Conservation (phyloP, 192 early-diverging fungal genomes). For the Backusella tarrabulga region DNA sequence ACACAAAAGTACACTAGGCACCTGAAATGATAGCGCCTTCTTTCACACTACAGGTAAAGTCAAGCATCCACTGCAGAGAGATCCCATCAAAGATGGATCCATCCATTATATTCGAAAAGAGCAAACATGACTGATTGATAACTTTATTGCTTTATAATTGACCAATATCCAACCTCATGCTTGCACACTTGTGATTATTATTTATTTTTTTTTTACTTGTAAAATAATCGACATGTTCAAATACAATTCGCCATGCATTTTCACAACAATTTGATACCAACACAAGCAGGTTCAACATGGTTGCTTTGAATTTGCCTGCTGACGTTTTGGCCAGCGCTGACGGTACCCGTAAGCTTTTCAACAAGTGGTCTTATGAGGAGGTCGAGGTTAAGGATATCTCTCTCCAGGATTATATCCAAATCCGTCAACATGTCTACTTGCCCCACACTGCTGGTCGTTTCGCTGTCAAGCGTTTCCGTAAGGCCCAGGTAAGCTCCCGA, state of each 20-base stretch:
- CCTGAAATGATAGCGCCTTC: background rate
- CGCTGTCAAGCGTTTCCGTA: too few species aligned
- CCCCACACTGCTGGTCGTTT: too few species aligned
- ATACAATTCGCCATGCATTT: too few species aligned
- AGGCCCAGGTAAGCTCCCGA: slow-evolving; percentile 77
- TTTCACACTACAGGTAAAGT: background rate
- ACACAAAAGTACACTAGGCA: background rate
- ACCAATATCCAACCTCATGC: background rate
- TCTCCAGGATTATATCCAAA: too few species aligned
- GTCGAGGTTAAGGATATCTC: slow-evolving; percentile 43
- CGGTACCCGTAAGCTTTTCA: slow-evolving; percentile 67
- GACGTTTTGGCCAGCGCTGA: slow-evolving; percentile 51
- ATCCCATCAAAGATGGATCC: background rate
- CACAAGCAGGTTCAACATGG: slow-evolving; percentile 26
- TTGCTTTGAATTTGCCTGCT: slow-evolving; percentile 54
- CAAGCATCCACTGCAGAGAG: background rate
- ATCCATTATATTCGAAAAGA: background rate
- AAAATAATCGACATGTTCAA: background rate
- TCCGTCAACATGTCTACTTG: too few species aligned
- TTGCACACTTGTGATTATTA: too few species aligned
- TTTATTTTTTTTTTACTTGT: background rate
- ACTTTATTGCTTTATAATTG: background rate
- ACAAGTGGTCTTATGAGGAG: slow-evolving; percentile 89
- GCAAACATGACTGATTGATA: background rate
- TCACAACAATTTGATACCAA: too few species aligned